Evolutionary conservation across 768 basidiomycete genomes (phyloP), one percentile per base, ranked within the genome.

Genomic region (Amanita pallidorosea): DNA sequence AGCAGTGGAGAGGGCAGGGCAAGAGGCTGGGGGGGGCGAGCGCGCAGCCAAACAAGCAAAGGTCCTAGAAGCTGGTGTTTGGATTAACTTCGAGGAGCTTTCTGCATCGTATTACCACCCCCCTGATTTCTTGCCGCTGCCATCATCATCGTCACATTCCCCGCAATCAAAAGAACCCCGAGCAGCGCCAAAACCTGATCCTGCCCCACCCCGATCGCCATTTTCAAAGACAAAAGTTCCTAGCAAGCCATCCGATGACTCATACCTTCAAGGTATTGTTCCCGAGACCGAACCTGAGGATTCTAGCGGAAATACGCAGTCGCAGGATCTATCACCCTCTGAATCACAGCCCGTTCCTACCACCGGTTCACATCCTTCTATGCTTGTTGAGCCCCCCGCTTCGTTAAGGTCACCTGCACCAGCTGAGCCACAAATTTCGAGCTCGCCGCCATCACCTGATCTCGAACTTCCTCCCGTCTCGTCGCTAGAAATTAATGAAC

Each of bases 271-370:
- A 27, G 43, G 42, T 17, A 38, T 51, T 12, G 42, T 51, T 22
- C 50, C 50, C 11, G 50, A 51, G 25, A 51, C 50, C 7, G 50
- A 51, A 27, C 31, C 20, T 25, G 50, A 51, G 22, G 49, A 49
- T 29, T 49, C 47, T 4, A 50, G 41, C n/a, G 29, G 27, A 23
- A 50, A 50, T 9, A 50, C 49, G 2, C 49, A 50, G 11, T 43
- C 49, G 5, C 40, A 50, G 22, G 40, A 41, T 7, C 9, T 41
- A 31, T 44, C 49, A 11, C 13, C 22, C 12, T 37, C 5, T 12
- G 33, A 38, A n/a, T 51, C 49, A 23, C 49, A 51, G 31, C 18
- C 49, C 18, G 27, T 29, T 11, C 40, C 42, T 35, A 2, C 18
- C 23, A 18, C 49, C 15, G 38, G n/a, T 8, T 51, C 50, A 6